Evolutionary conservation across 1,284 basidiomycete genomes (phyloP), one percentile per base, ranked within the genome.

Genomic region (Cryptococcus sp.): DNA sequence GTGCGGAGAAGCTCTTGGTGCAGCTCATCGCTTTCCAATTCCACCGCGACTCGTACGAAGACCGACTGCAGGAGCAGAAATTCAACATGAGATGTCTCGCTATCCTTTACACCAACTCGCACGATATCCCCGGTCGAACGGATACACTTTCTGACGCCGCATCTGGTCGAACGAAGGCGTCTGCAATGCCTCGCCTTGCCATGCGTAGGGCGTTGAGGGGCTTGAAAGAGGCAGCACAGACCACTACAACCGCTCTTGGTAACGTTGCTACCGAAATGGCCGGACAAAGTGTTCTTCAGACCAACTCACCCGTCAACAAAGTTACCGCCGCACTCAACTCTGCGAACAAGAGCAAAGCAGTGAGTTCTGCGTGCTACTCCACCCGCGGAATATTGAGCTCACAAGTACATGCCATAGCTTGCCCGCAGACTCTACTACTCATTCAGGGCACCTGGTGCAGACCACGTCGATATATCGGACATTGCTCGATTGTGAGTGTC

Each of bases 341-440:
- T 4, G 84, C 87, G 1, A 92, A 90, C 79, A 93, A 93, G 79
- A 88, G 88, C 11, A 86, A 90, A 61, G 81, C 90, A 67, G 87
- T 88, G 64, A 51, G 80, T 77, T 41, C 40, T 58, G 42, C 49
- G 25, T 31, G n/a, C 49, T 19, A 11, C 40, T 23, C 3, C 40
- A 6, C 10, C 10, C 5, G 25, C 17, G 39, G n/a, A 27, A 52
- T 17, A 40, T 4, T 15, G 16, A n/a, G 47, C 56, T 53, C 40
- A 53, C 39, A 4, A 19, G 15, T 10, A 10, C 27, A 17, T 23
- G 11, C 17, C 25, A 56, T 65, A 88, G 84, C 86, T 95, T 50
- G 90, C 91, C 41, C 85, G 89, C 47, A 83, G 92, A 49, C 80
- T 96, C 50, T 97, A 87, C 81, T 93, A 92, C 80, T 93, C 91